Base-by-base conservation (phyloP, 75 land plant species). In the Cupressus sempervirens region DNA sequence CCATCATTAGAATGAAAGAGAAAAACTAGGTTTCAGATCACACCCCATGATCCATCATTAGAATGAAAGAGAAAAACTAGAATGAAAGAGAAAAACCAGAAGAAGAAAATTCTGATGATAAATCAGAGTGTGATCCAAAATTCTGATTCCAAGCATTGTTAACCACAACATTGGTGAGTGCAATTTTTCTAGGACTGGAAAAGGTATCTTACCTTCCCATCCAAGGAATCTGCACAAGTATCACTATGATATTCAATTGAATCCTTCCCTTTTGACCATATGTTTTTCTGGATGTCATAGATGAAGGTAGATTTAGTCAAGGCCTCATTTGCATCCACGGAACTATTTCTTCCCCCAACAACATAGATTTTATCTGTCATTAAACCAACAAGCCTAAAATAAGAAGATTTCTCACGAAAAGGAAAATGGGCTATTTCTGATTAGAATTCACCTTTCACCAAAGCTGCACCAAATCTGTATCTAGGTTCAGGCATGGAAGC, bases 381-480 rank as follows among this genome's bases (percentile, higher is more conserved):
- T n/a, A 56, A 84, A 34, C 16, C 30, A 68, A 84, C 41, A 67
- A 38, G 26, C 46, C 82, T 36, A 70, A 46, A 46, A 46, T 7
- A 70, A 38, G 82, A 46, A 53, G 1, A 48, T 9, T 10, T 52
- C 20, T 50, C 14, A 1, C 12, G 52, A 9, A 11, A 11, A 16
- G 36, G 29, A 32, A 29, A 68, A 76, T 30, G 16, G 52, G 26
- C 20, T 50, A 50, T 11, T 11, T 50, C 0, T 50, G 10, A 50
- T 11, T 50, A 50, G 52, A 50, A 11, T 87, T 85, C 79, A 88
- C 91, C 86, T 36, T 90, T 83, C 26, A 90, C n/a, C 38, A 90
- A 58, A 54, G 91, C 83, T 29, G 86, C 91, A 8, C 91, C 91
- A 79, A 90, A 86, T 46, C 89, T 89, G 40, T 86, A 88, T 23